A percentile compares a stretch with the other conserved stretches of the same genome.
Evolutionary conservation across 1,139 yeast genomes (phyloP).

Genomic region (Nakaseomyces sp.): DNA sequence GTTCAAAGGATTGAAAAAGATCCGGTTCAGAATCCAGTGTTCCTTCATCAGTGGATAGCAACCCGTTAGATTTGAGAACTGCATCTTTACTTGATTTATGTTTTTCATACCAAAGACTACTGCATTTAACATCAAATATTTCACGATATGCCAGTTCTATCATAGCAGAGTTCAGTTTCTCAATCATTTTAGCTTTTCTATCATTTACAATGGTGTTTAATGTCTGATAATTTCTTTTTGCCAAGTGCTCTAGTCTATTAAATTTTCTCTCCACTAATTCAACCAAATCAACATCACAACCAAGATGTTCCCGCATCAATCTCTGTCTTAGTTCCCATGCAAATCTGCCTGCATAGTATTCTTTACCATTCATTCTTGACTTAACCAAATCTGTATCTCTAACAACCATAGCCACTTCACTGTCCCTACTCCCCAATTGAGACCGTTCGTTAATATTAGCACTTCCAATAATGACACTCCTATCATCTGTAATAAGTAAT

Average conservation of each 20-base stretch:
- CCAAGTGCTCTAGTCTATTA: conserved; percentile 48
- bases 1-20: background rate
- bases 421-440: conserved; percentile 87
- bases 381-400: conserved; percentile 73
- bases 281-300: conserved; percentile 80
- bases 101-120: conserved; percentile 39
- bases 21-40: background rate
- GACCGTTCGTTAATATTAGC: conserved; percentile 95
- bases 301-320: conserved; percentile 93
- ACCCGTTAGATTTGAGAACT: background rate
- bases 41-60: background rate
- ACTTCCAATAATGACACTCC: conserved; percentile 88
- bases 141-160: conserved; percentile 68
- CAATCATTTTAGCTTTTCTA: conserved; percentile 6
- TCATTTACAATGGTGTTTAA: conserved; percentile 15
- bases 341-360: conserved; percentile 74
- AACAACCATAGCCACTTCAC: conserved; percentile 84
- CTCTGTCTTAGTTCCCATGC: conserved; percentile 85
- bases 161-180: conserved; percentile 48
- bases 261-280: conserved; percentile 79
- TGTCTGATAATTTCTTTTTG: conserved; percentile 34
- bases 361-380: conserved; percentile 73
- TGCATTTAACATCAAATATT: conserved; percentile 39
- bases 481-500: conserved; percentile 85
- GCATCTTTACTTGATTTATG: background rate